These are phyloP conservation scores for Coemansia sp. DNA, from an alignment of 192 early-diverging fungal species.

Conservation along the genomic window DNA sequence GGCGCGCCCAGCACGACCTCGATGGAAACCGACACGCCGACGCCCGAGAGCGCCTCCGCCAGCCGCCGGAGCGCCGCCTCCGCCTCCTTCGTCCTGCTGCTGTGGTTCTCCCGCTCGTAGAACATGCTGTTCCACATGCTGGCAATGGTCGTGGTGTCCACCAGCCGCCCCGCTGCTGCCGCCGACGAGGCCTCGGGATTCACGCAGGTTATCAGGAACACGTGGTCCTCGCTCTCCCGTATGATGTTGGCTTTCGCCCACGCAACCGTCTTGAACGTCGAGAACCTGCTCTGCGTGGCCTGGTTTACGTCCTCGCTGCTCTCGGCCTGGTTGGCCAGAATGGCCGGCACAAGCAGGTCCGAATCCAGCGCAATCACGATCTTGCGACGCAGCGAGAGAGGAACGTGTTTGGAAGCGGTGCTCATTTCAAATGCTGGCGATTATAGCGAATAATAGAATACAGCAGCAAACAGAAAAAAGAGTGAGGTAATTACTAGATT, in stretches of 20 bases:
- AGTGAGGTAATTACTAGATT: background rate
- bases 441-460: background rate
- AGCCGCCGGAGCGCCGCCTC: conserved; percentile 20
- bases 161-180: background rate
- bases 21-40: conserved; percentile 17
- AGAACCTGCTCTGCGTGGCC: conserved; percentile 16
- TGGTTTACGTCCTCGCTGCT: background rate
- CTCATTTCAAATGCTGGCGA: background rate
- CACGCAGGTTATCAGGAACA: conserved; percentile 36
- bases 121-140: conserved; percentile 43
- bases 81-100: background rate
- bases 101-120: conserved; percentile 19
- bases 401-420: conserved; percentile 17
- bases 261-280: conserved; percentile 40
- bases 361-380: conserved; percentile 46
- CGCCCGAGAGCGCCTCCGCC: conserved; percentile 6
- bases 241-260: conserved; percentile 51
- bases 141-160: conserved; percentile 2
- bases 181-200: conserved; percentile 4
- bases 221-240: conserved; percentile 36
- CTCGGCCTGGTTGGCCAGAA: background rate
- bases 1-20: conserved; percentile 27
- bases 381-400: conserved; percentile 48
- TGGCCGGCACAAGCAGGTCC: conserved; percentile 15
- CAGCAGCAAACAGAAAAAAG: background rate